Evolutionary conservation across 2,329 filamentous ascomycete genomes (phyloP), one percentile per base, ranked within the genome.

Genomic region (Hymenoscyphus repandus): DNA sequence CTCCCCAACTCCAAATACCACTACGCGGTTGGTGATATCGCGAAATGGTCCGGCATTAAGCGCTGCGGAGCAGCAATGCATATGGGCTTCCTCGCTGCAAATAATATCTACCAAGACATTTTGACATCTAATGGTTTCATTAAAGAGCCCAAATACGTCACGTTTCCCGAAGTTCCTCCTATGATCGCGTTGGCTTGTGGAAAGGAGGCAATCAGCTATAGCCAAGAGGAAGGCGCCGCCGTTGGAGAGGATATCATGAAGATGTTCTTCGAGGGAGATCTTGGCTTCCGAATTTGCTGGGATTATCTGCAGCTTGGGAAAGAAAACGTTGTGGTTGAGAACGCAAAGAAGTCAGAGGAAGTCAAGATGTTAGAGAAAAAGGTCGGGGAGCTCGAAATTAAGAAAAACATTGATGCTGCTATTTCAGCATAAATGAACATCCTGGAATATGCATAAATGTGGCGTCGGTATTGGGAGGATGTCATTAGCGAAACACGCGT

Each of bases 61-160:
- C 83, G 88, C 40, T 88, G 84, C 60, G 87, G 88, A 20, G 79
- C 75, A 13, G 88, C 88, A 32, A 88, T 91, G 77, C 79, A 86
- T 62, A 82, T 84, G 73, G 88, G 86, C 34, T 79, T 83, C 61
- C 74, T 77, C 54, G 78, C 79, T 2, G 86, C 81, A 6, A 68
- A 76, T 47, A 91, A 91, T 64, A 77, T 86, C 48, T 78, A 87
- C 68, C 78, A 85, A 68, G 70, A 74, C 20, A 80, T 87, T 63
- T 65, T 80, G 40, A 62, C 70, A 47, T 65, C 67, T 33, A 60
- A 72, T 46, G 45, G 45, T 3, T 65, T 68, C 0, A 61, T 73
- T 39, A 66, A 68, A 0, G 62, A 64, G 34, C 74, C 80, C 2
- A 66, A 69, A 27, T 78, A 77, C 51, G 65, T 72, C 36, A 67